phyloP scores from a whole-genome alignment of 202 grass and related monocot genomes.

The Brachypodium distachyon region DNA sequence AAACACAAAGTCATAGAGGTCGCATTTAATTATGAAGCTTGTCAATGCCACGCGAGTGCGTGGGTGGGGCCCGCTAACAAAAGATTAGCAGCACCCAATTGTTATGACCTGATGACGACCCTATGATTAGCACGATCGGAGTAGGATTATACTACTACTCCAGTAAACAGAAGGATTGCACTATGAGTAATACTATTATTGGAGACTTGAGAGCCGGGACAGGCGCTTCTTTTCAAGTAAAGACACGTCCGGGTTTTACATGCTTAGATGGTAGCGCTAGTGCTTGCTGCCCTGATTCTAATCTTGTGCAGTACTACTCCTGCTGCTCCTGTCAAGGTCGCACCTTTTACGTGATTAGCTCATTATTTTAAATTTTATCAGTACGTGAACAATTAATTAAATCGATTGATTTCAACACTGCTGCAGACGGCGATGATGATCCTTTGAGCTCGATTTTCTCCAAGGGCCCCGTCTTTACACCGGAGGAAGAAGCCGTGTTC shows the following conservation, averaged over 20 bases:
- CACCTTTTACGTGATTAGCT: background rate
- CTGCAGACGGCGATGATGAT: slow-evolving; percentile 28
- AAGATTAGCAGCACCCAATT: slow-evolving; percentile 27
- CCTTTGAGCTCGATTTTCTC: slow-evolving; percentile 44
- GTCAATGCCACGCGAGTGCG: slow-evolving; percentile 4
- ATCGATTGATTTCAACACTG: background rate
- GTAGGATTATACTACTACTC: background rate
- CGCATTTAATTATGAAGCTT: slow-evolving; percentile 9
- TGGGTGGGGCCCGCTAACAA: background rate
- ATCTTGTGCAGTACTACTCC: slow-evolving; percentile 16
- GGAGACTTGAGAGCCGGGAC: background rate
- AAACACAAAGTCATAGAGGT: slow-evolving; percentile 8
- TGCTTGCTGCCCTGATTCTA: background rate
- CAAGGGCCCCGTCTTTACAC: background rate
- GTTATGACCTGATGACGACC: background rate
- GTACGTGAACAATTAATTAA: background rate
- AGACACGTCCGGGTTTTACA: slow-evolving; percentile 29
- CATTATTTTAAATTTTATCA: background rate
- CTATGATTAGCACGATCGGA: slow-evolving; percentile 52
- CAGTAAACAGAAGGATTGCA: background rate
- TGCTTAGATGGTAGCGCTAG: slow-evolving; percentile 37
- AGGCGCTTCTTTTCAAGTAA: slow-evolving; percentile 28
- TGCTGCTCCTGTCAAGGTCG: background rate
- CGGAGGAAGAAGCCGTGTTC: background rate
- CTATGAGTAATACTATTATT: background rate